Evolutionary conservation across 2,329 filamentous ascomycete species (phyloP), one percentile per base, ranked within the genome.

Genomic region (Colletotrichum spinosum): DNA sequence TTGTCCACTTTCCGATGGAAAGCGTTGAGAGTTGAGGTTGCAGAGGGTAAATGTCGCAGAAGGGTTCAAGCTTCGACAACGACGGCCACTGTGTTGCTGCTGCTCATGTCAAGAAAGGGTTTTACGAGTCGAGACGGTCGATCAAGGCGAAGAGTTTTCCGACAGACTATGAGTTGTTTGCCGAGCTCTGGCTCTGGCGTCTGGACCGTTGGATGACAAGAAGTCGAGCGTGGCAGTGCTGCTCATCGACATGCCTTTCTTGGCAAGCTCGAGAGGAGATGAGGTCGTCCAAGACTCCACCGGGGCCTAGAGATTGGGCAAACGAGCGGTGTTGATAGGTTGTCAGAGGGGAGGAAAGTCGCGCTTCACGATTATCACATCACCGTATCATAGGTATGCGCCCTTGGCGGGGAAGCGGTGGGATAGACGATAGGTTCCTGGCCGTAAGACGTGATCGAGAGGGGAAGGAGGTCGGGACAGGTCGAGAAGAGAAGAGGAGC

Each of bases 211-310:
- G 13, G 35, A 44, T 12, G 51, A 55, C 39, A 45, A 55, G 45
- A 49, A 45, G 6, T 58, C 11, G 44, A 66, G 41, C 5, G 58
- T 66, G 63, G 63, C 63, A 66, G 63, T 66, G 63, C 59, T 63
- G 25, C 63, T 57, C 59, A 63, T 45, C 58, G 58, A 66, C 58
- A 64, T 66, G 63, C 63, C 63, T 62, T 66, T 66, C 58, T 57
- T 57, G 48, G 58, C 58, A 63, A 66, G 63, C 35, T 59, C 58
- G 45, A 53, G 46, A 62, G 13, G 62, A 61, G 49, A 65, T 44
- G 53, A 63, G 38, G 58, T 63, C 59, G 57, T 57, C 41, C 63
- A 59, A 66, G 58, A 53, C 48, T 45, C 57, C 62, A 65, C 57
- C 35, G 33, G 13, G 15, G 13, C 11, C 25, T 11, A 55, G n/a